phyloP scores from a whole-genome alignment of 164 flowering plant genomes.

The Sedum album region DNA sequence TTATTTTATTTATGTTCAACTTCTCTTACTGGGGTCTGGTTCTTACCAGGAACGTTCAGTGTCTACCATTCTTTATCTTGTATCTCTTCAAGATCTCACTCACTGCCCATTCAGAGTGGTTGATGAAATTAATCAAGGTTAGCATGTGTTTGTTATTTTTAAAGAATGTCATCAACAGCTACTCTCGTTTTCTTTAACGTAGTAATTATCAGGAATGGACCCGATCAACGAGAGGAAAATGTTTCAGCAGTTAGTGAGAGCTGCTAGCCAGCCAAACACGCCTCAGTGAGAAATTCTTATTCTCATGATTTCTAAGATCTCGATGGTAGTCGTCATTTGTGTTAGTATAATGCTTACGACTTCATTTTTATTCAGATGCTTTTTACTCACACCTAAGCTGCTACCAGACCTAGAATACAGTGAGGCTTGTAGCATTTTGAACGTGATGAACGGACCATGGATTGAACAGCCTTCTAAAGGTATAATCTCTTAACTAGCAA shows the following conservation, averaged over 20 bases:
- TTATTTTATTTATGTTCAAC: not conserved
- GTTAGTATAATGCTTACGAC: not conserved
- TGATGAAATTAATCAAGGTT: constrained; percentile 99
- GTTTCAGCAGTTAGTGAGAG: constrained; percentile 95
- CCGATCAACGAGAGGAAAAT: constrained; percentile 94
- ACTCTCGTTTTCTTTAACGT: constrained; percentile 5
- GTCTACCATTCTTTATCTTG: constrained; percentile 93
- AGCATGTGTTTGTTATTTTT: not conserved
- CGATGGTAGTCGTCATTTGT: not conserved
- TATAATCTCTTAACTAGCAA: constrained; percentile 9
- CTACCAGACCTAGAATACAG: constrained; percentile 72
- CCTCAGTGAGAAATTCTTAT: constrained; percentile 64
- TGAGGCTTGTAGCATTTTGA: constrained; percentile 69
- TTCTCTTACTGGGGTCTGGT: constrained; percentile 10
- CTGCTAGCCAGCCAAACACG: constrained; percentile 85
- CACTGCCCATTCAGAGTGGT: constrained; percentile 96
- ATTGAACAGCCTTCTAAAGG: constrained; percentile 69
- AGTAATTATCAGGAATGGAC: constrained; percentile 67
- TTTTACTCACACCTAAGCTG: constrained; percentile 83
- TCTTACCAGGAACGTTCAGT: constrained; percentile 81
- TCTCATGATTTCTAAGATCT: not conserved
- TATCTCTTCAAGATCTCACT: constrained; percentile 94
- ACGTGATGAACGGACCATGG: constrained; percentile 93
- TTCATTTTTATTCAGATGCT: constrained; percentile 50
- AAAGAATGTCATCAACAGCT: not conserved